A percentile compares a stretch with the other conserved stretches of the same genome.
These are phyloP conservation scores for Aspergillus puulaauensis DNA, from an alignment of 2,329 filamentous ascomycete genomes.

Conservation along the genomic window DNA sequence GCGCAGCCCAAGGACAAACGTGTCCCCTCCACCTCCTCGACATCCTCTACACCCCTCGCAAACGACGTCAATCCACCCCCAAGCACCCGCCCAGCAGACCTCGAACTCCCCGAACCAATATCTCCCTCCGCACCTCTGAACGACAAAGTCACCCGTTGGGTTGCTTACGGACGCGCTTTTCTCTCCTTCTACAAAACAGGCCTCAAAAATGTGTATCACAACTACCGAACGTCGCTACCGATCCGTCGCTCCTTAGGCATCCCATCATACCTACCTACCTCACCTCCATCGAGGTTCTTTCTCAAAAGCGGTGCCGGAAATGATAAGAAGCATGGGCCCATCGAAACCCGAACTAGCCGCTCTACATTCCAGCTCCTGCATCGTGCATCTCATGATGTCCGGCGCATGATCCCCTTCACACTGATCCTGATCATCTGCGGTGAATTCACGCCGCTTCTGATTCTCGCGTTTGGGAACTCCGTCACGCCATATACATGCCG, in stretches of 20 bases:
- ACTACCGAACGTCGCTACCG: slow-evolving; percentile 48
- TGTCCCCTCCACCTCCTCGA: slow-evolving; percentile 18
- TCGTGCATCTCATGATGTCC: slow-evolving; percentile 69
- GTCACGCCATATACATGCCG: slow-evolving; percentile 80
- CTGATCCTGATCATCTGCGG: slow-evolving; percentile 75
- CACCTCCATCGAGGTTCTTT: slow-evolving; percentile 20
- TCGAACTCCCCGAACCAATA: slow-evolving; percentile 61
- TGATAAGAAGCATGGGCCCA: neutral
- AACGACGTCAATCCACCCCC: slow-evolving; percentile 66
- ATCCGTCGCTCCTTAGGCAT: slow-evolving; percentile 32
- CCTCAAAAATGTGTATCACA: slow-evolving; percentile 70
- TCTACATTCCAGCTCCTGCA: slow-evolving; percentile 69
- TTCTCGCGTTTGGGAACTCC: slow-evolving; percentile 65
- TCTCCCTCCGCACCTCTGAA: slow-evolving; percentile 42
- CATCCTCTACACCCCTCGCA: slow-evolving; percentile 18
- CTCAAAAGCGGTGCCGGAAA: neutral
- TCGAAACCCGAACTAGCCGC: slow-evolving; percentile 50
- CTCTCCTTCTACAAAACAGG: slow-evolving; percentile 84
- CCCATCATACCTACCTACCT: slow-evolving; percentile 34
- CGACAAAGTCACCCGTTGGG: slow-evolving; percentile 32
- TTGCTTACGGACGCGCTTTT: slow-evolving; percentile 70
- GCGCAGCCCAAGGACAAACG: slow-evolving; percentile 13
- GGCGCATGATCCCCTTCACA: slow-evolving; percentile 76
- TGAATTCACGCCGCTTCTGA: slow-evolving; percentile 80
- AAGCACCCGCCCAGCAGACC: slow-evolving; percentile 69